Evolutionary conservation across 2,329 filamentous ascomycete genomes (phyloP), one percentile per base, ranked within the genome.

Genomic region (Pseudocercospora crystallina): DNA sequence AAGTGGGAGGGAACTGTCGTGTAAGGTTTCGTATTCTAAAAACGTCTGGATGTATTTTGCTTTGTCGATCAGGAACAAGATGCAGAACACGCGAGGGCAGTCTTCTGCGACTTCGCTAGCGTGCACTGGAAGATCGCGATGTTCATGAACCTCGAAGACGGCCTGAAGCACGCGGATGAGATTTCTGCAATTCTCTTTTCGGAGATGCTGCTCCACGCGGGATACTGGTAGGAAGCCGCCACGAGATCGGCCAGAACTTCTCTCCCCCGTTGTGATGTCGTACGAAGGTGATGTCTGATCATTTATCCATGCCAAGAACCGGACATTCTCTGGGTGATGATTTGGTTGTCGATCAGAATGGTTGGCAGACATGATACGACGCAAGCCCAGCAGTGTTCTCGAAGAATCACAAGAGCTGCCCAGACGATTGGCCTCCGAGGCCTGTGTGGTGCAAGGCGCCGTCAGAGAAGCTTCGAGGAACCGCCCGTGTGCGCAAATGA

Each of bases 31-130:
- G n/a, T 41, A n/a, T 32, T 32, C 12, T 1, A 46, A 26, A 26
- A 51, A 51, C 5, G 12, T 30, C 4, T 14, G 5, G 20, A 51
- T 45, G 34, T n/a, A 44, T 11, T 45, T 39, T 3, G 33, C 35
- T 15, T 40, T 51, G 11, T 34, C 45, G 14, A 53, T 17, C 7
- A 43, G 32, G 12, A 31, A 15, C 8, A 53, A 34, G n/a, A 53
- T 53, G 30, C 50, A 53, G 14, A 53, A 38, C n/a, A 43, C 34
- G 14, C 39, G 13, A 5, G 39, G 38, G 11, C 49, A 51, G 3
- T 34, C 34, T 26, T 51, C 34, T 3, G 42, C 48, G 4, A 51
- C 36, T 1, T n/a, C 31, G n/a, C 15, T 34, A 5, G 14, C 8
- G 11, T 35, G 4, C 5, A 4, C 5, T 39, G 5, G 11, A 8